Conservation (phyloP, 805 yeast species). For the Pichia gijzeniarum region DNA sequence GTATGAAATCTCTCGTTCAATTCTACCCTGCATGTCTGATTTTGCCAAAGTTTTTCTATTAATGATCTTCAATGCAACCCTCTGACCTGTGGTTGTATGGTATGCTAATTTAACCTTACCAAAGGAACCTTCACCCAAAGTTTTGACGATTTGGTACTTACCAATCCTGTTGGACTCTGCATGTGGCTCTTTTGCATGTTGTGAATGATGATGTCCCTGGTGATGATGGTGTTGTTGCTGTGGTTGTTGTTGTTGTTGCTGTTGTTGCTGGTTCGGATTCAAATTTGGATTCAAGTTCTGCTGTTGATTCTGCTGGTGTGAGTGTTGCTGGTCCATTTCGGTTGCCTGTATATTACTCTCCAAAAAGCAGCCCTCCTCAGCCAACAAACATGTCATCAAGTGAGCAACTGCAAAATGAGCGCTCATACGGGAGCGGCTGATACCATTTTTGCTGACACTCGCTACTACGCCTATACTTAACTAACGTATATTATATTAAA, state of each 20-base stretch:
- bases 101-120: constrained; percentile 92
- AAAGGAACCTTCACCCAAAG: constrained; percentile 93
- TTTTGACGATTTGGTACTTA: constrained; percentile 85
- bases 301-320: not conserved
- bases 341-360: not conserved
- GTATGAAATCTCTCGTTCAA: constrained; percentile 91
- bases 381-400: no score
- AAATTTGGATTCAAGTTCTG: no score
- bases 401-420: no score
- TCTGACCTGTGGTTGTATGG: constrained; percentile 84
- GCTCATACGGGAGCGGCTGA: no score
- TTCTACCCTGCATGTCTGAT: constrained; percentile 94
- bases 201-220: constrained; percentile 17
- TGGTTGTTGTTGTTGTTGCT: constrained; percentile 5
- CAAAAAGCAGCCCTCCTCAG: not conserved
- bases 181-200: constrained; percentile 11
- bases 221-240: constrained; percentile 3
- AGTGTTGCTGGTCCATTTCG: not conserved
- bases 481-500: no score
- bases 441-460: no score
- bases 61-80: constrained; percentile 89
- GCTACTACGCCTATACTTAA: no score
- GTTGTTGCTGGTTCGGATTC: not conserved
- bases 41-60: constrained; percentile 88
- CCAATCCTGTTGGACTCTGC: constrained; percentile 52